A percentile compares a stretch with the other conserved stretches of the same genome.
Conservation (phyloP, 352 stramenopile species). For the Peronospora farinosa region DNA sequence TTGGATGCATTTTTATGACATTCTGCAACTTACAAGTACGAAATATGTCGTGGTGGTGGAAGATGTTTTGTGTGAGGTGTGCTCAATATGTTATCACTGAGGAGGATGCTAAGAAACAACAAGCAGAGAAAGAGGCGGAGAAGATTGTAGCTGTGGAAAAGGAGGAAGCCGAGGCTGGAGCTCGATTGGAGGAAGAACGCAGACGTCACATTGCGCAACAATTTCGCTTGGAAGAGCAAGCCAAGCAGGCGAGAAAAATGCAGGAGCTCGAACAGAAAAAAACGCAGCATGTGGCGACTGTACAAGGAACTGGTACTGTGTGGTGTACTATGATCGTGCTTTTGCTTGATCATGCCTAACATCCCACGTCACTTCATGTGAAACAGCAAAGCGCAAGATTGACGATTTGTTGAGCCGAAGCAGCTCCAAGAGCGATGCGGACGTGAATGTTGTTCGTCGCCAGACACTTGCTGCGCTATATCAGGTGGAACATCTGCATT, state of each 20-base stretch:
- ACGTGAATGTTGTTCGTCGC: constrained; percentile 42
- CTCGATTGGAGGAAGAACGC: constrained; percentile 30
- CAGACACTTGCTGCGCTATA: constrained; percentile 61
- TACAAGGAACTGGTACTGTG: constrained; percentile 28
- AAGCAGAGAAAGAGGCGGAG: constrained; percentile 34
- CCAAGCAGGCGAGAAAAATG: constrained; percentile 44
- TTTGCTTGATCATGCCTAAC: not conserved
- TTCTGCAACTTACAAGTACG: not conserved
- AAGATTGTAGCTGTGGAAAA: constrained; percentile 37
- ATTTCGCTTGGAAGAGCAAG: constrained; percentile 64
- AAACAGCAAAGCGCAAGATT: constrained; percentile 47
- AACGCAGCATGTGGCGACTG: constrained; percentile 1
- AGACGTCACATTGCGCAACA: constrained; percentile 51
- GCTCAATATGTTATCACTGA: constrained; percentile 70
- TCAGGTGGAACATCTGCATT: constrained; percentile 60
- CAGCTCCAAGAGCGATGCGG: constrained; percentile 27
- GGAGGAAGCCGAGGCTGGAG: constrained; percentile 36
- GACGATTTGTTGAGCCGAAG: constrained; percentile 15
- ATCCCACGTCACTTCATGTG: not conserved
- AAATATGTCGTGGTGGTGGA: constrained; percentile 22
- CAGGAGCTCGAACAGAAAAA: constrained; percentile 33
- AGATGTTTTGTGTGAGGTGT: constrained; percentile 78
- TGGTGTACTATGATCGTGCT: not conserved
- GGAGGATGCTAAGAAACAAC: constrained; percentile 55
- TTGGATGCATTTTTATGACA: not conserved